Evolutionary conservation across 768 basidiomycete genomes (phyloP), one percentile per base, ranked within the genome.

Genomic region (Lentinula detonsa): DNA sequence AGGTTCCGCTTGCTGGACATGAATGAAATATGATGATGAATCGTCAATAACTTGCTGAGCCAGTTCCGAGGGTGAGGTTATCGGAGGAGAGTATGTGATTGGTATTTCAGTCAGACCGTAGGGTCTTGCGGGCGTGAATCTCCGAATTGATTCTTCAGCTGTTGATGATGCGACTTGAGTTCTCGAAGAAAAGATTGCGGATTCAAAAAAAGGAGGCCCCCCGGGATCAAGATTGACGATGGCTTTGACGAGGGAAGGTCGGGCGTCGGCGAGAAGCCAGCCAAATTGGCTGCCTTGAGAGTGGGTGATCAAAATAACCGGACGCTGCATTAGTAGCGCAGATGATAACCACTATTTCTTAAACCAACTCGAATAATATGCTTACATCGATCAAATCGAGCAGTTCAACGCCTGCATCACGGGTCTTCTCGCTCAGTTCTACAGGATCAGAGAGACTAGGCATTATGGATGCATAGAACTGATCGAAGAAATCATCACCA

Each of bases 91-190:
- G 59, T 76, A 84, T 34, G 67, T 63, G 37, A 83, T 67, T 4
- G 81, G 78, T 13, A 78, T 73, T 61, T 81, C 79, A 8, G 81
- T 81, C 53, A 84, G 59, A 23, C 82, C 82, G 64, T 71, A 84
- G 11, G 72, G 70, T 21, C 81, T 79, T n/a, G 74, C 73, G 13
- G 73, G 59, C 11, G 65, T 68, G 51, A 52, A 52, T 6, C n/a
- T 52, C 31, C 21, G 2, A 31, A 8, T 8, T 15, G 8, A 34
- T 35, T 16, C 9, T 15, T n/a, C 42, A 1, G 11, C 2, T 5
- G 42, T 16, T 15, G 28, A 23, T 11, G 34, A 4, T 34, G 8
- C 5, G 7, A 33, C 31, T 16, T 8, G 51, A n/a, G 16, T 28
- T 4, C 28, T 28, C 28, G 73, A 67, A 16, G 70, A 74, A 33